Evolutionary conservation across 495 filamentous ascomycete genomes (phyloP).

Genomic region (Podospora pseudopauciseta): DNA sequence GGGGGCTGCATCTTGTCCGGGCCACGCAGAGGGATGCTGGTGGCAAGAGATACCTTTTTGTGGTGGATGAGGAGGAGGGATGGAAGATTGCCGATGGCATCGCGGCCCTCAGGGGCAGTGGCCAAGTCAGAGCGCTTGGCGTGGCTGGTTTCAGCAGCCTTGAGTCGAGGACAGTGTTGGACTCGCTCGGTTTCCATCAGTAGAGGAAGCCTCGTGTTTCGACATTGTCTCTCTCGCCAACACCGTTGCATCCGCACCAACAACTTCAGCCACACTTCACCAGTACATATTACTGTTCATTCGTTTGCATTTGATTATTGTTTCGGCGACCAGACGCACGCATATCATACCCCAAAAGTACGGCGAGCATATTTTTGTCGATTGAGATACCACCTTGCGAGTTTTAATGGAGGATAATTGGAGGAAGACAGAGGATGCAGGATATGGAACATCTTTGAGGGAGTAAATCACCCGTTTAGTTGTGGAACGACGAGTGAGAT

Average conservation of each 20-base stretch:
- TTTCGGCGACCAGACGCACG: background rate
- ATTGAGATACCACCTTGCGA: conserved; percentile 6
- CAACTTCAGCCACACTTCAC: background rate
- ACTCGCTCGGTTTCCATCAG: conserved; percentile 52
- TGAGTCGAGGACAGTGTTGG: conserved; percentile 60
- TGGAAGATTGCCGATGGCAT: conserved; percentile 91
- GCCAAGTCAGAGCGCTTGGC: conserved; percentile 64
- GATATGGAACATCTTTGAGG: background rate
- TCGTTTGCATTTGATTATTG: conserved; percentile 2
- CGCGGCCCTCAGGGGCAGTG: conserved; percentile 66
- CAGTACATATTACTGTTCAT: conserved; percentile 14
- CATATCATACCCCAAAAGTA: conserved; percentile 3
- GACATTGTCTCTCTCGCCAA: background rate
- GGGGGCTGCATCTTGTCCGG: conserved; percentile 71
- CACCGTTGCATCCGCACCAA: background rate
- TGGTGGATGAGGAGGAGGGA: conserved; percentile 75
- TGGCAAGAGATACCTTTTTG: conserved; percentile 76
- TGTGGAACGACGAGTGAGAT: background rate
- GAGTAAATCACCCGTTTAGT: background rate
- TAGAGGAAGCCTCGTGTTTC: background rate
- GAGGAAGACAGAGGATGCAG: background rate
- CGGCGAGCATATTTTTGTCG: background rate
- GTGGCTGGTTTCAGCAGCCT: conserved; percentile 55
- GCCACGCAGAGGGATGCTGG: conserved; percentile 81
- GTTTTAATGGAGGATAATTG: background rate